Percentiles rank a stretch among this genome's conserved stretches.
These are phyloP conservation scores for Themeda triandra DNA, from an alignment of 176 grass and related monocot species.

Conservation along the genomic window DNA sequence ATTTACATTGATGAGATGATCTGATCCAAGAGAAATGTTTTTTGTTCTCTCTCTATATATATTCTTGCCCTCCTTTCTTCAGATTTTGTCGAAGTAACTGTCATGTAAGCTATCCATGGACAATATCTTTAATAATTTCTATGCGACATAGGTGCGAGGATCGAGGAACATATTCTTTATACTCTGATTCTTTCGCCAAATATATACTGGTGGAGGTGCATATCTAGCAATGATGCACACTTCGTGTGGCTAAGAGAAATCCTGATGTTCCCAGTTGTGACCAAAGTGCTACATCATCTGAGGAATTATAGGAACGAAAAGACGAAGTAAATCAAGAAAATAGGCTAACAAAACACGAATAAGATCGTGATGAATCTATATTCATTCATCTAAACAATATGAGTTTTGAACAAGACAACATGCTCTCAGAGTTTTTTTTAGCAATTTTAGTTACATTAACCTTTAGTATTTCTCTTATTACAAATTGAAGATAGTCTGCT, in stretches of 20 bases:
- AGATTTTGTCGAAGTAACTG: neutral
- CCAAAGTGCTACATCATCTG: conserved; percentile 10
- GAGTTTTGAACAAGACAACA: neutral
- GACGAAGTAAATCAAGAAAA: neutral
- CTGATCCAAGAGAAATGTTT: neutral
- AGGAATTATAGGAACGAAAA: conserved; percentile 20
- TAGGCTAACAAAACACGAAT: neutral
- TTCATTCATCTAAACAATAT: neutral
- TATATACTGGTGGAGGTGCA: conserved; percentile 49
- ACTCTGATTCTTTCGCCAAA: conserved; percentile 44
- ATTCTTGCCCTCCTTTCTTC: neutral
- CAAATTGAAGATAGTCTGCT: neutral
- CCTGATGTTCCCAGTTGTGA: conserved; percentile 26
- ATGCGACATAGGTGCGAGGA: conserved; percentile 23
- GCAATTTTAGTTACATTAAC: conserved; percentile 10
- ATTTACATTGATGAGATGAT: neutral
- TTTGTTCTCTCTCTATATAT: neutral
- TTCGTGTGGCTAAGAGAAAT: conserved; percentile 52
- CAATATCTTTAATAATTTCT: conserved; percentile 35
- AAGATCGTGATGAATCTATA: neutral
- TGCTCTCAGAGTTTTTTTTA: neutral
- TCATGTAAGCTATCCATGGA: conserved; percentile 13
- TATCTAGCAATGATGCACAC: conserved; percentile 47
- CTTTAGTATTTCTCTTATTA: conserved; percentile 21
- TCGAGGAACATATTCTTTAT: conserved; percentile 35